Evolutionary conservation across 164 flowering plant species (phyloP), one percentile per base, ranked within the genome.

Genomic region (Liquidambar formosana): DNA sequence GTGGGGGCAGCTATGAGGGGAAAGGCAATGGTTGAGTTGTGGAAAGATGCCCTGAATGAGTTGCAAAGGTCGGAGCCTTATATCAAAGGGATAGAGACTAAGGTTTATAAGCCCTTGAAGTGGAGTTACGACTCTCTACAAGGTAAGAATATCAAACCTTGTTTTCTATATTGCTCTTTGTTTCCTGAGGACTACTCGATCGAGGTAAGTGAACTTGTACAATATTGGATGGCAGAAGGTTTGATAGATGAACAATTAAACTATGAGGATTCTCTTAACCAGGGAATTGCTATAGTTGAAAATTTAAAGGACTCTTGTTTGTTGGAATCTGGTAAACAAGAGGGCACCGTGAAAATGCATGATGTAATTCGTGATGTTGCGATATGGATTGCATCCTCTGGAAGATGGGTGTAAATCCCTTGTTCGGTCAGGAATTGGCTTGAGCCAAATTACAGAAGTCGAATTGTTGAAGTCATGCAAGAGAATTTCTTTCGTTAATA

Each of bases 331-430:
- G 68, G 68, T 28, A 44, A 8, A 8, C 15, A 33, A 1, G 57
- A 8, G 15, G 68, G 26, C 11, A 49, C 68, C 8, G 68, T 65
- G 45, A 51, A 52, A 19, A 65, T 65, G 68, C 68, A 65, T 65
- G 68, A 65, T 51, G 68, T 65, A 12, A 44, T 65, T 27, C 68
- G 68, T 10, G 68, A 65, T 65, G 58, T 65, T 28, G 57, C 57
- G 11, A 65, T 65, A 16, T 65, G 68, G 68, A 65, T 65, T 27
- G 45, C 45, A 28, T 49, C 58, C 11, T 65, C 71, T 4, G 10
- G 25, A n/a, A 8, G 58, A 2, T 33, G 41, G 41, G 41, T 33
- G 41, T 33, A 33, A 33, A 33, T 33, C 41, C 41, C 41, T 33
- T 33, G 41, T 33, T 33, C 41, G 41, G 2, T 33, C 41, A 33